Base-by-base conservation (phyloP, 306 rosid genomes). In the Prunus dulcis region DNA sequence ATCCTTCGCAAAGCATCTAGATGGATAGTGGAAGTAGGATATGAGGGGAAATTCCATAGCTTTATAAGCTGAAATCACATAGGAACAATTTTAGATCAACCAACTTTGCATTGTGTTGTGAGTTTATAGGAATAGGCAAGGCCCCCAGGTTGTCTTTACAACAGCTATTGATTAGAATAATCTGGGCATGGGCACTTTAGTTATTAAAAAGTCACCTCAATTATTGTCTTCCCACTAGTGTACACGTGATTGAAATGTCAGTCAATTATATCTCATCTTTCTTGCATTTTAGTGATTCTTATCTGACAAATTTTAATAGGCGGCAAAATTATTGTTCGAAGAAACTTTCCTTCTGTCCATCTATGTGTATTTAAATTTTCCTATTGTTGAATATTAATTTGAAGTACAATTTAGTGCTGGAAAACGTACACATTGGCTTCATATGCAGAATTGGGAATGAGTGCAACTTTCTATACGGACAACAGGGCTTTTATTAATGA, bases 31-130 rank as follows among this genome's bases (percentile, higher is more conserved):
- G 53, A 49, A 49, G 17, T 49, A 49, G 53, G 52, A 13, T 14
- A 12, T 67, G 52, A 18, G 43, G 19, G 13, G 7, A 38, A 32
- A 64, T 32, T 6, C 34, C 49, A 3, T 58, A 41, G 56, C 22
- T 56, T 72, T 23, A 14, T 72, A 56, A 72, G 23, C 67, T 58
- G 56, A 72, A 63, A 23, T 72, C 18, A 12, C 45, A 20, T 23
- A 34, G 13, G 22, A 3, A 5, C 6, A 43, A 9, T 72, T 32
- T 72, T 56, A 22, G 11, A 32, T 58, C 22, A 43, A 47, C 15
- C 3, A 6, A 10, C 15, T 2, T 25, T 3, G 20, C 18, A 18
- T 23, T 60, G 9, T n/a, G 41, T 45, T 60, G 43, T 73, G 55
- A 60, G 28, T 18, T 70, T 19, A 27, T 41, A 13, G 76, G 27